Evolutionary conservation across 2,329 filamentous ascomycete species (phyloP).

Genomic region (Talaromyces sp.): DNA sequence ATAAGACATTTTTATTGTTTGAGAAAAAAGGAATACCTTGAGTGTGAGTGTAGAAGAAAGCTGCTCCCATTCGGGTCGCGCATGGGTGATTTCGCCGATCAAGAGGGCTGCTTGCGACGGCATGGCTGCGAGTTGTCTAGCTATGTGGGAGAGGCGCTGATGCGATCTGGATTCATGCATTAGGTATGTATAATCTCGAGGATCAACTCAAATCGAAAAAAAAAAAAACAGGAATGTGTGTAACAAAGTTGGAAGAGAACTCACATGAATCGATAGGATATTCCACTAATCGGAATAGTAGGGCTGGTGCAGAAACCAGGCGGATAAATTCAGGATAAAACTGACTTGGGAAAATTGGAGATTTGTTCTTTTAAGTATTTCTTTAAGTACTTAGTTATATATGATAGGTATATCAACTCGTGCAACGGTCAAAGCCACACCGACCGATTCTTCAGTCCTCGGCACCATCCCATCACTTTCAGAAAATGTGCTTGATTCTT

Average conservation of each 20-base stretch:
- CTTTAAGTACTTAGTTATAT: no score
- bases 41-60: slow-evolving; percentile 42
- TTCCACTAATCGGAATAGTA: neutral
- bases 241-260: neutral
- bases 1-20: neutral
- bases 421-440: neutral
- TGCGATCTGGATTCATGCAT: neutral
- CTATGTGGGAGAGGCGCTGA: slow-evolving; percentile 1
- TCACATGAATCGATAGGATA: neutral
- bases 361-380: neutral
- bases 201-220: neutral
- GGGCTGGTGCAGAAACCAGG: neutral
- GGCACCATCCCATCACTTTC: neutral
- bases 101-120: slow-evolving; percentile 42
- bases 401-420: slow-evolving; percentile 1
- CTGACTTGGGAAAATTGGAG: neutral
- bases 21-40: slow-evolving; percentile 34
- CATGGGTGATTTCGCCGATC: slow-evolving; percentile 46
- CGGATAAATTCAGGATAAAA: slow-evolving; percentile 6
- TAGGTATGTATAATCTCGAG: neutral
- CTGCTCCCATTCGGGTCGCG: slow-evolving; percentile 45
- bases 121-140: slow-evolving; percentile 31
- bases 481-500: neutral
- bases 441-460: neutral
- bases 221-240: neutral